Evolutionary conservation across 495 filamentous ascomycete species (phyloP).

Genomic region (Wilcoxina mikolae): DNA sequence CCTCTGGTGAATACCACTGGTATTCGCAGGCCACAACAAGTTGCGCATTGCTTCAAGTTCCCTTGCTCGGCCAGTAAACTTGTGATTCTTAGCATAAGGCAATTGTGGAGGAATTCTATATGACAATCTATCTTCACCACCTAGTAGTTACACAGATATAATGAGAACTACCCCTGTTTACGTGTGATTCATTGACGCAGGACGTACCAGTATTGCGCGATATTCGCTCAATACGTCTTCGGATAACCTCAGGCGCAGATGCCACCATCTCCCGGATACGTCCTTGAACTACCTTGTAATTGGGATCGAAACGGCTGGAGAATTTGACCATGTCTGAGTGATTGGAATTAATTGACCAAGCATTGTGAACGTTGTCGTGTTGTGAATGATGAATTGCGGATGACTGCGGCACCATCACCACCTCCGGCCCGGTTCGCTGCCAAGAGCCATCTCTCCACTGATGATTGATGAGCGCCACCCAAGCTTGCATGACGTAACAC

Average conservation of each 20-base stretch:
- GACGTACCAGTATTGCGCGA: background rate
- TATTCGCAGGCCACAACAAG: background rate
- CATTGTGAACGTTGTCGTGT: background rate
- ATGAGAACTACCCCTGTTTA: background rate
- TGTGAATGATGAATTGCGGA: background rate
- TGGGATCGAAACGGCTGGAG: background rate
- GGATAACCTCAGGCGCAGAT: background rate
- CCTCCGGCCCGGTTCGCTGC: background rate
- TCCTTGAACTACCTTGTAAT: background rate
- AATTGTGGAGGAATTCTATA: background rate
- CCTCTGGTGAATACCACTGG: background rate
- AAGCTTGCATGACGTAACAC: no score
- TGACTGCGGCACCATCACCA: slow-evolving; percentile 3
- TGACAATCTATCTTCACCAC: background rate
- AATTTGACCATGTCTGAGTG: slow-evolving; percentile 7
- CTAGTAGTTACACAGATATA: background rate
- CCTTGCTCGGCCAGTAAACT: background rate
- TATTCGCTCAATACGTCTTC: background rate
- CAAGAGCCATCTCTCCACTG: background rate
- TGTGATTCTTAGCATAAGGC: background rate
- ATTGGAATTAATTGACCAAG: background rate
- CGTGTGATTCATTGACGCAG: background rate
- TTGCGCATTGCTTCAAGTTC: background rate
- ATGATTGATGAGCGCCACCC: no score
- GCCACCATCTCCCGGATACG: background rate